Evolutionary conservation across 2,329 filamentous ascomycete genomes (phyloP).

Genomic region (Dactylonectria macrodidyma): DNA sequence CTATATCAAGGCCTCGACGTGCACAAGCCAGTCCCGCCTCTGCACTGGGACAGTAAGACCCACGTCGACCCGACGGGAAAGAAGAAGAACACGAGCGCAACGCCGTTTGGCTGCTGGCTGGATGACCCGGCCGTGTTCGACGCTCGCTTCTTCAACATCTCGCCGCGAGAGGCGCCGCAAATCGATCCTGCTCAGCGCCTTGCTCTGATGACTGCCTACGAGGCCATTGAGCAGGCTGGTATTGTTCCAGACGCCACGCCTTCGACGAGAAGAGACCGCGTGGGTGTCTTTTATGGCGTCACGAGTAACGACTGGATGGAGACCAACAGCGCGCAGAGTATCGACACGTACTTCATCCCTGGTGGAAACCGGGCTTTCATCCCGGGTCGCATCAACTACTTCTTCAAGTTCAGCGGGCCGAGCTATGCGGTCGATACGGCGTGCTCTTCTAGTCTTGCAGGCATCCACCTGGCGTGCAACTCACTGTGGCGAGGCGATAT

Average conservation of each 20-base stretch:
- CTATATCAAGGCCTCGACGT: slow-evolving; percentile 77
- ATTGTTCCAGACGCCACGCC: slow-evolving; percentile 75
- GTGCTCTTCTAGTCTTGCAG: slow-evolving; percentile 81
- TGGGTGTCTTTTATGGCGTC: slow-evolving; percentile 83
- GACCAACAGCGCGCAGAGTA: slow-evolving; percentile 80
- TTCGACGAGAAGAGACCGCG: slow-evolving; percentile 68
- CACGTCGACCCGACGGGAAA: slow-evolving; percentile 70
- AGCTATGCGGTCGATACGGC: slow-evolving; percentile 84
- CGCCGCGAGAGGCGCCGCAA: slow-evolving; percentile 55
- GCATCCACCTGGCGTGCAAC: slow-evolving; percentile 79
- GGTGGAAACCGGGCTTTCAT: slow-evolving; percentile 62
- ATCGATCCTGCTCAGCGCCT: slow-evolving; percentile 78
- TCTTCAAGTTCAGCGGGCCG: slow-evolving; percentile 82
- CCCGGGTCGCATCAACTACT: slow-evolving; percentile 79
- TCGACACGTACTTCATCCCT: slow-evolving; percentile 70
- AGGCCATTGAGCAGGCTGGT: slow-evolving; percentile 77
- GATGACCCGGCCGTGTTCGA: slow-evolving; percentile 78
- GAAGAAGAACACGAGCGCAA: slow-evolving; percentile 70
- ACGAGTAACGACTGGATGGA: slow-evolving; percentile 86
- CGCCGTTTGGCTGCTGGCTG: slow-evolving; percentile 63
- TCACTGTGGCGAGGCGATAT: slow-evolving; percentile 80
- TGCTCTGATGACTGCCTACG: slow-evolving; percentile 76
- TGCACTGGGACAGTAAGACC: slow-evolving; percentile 42
- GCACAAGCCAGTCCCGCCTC: slow-evolving; percentile 64
- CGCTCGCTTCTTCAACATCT: slow-evolving; percentile 81